Evolutionary conservation across 108 stramenopile genomes (phyloP), one percentile per base, ranked within the genome.

Genomic region (Aureococcus anophagefferens): DNA sequence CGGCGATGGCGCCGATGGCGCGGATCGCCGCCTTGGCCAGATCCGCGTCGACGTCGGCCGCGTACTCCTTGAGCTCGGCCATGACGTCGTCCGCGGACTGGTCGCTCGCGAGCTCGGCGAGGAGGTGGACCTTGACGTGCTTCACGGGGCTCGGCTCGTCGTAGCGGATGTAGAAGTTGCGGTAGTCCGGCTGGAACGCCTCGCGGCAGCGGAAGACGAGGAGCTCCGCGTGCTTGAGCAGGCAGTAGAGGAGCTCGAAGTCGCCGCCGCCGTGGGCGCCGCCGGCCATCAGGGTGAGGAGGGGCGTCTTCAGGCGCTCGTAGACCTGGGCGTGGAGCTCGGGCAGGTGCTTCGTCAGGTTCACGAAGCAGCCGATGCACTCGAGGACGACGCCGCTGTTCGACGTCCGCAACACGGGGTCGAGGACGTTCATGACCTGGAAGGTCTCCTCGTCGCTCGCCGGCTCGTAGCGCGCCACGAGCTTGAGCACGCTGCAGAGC

Each of bases 381-480:
- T 94, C 96, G 70, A 99, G 80, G 21, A 98, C 94, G 35, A 95
- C 93, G 9, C 91, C 94, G n/a, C 84, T 81, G 80, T 93, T 94
- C 63, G 89, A 85, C 4, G 94, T 95, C 36, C 93, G 76, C 72
- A 99, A 77, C 35, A 97, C 94, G 15, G 95, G 95, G 84, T 99
- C 99, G 33, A 99, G 82, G 30, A 99, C 80, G 78, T 99, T 99
- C 99, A 99, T 98, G 69, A 99, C 96, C 68, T 90, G 90, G 79
- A 90, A 99, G 11, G 86, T 90, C 33, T 77, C 77, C 18, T 95
- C 92, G 67, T 94, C 90, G 75, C 88, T 86, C 46, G 90, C 91
- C 14, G 94, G 94, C 63, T 86, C 89, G 81, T 97, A 97, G 34
- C 93, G 77, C 30, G 92, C 92, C 30, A 98, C 93, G 37, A 98